Evolutionary conservation across 495 filamentous ascomycete species (phyloP).

Genomic region (Podospora tetraspora): DNA sequence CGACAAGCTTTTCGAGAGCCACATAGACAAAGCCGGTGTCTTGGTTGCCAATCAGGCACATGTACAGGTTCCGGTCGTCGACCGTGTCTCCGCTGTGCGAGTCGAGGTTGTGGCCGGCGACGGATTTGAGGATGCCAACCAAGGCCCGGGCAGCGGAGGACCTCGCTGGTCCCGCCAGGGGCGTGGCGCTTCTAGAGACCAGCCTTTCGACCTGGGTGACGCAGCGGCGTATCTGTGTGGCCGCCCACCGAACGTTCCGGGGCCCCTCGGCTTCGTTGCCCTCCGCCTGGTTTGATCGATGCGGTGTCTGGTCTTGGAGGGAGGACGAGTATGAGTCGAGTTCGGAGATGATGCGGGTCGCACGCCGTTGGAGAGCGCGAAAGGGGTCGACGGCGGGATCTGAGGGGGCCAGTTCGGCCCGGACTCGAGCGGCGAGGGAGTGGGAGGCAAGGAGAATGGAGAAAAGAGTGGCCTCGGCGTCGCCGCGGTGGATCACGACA

Average conservation of each 20-base stretch:
- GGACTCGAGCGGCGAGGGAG: conserved; percentile 40
- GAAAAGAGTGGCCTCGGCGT: conserved; percentile 43
- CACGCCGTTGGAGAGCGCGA: conserved; percentile 35
- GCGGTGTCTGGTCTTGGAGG: conserved; percentile 12
- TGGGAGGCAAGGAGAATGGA: conserved; percentile 43
- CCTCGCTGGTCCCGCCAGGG: conserved; percentile 31
- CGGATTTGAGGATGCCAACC: conserved; percentile 37
- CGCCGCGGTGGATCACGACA: conserved; percentile 32
- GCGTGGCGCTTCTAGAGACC: conserved; percentile 31
- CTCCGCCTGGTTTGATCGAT: conserved; percentile 18
- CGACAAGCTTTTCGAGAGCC: conserved; percentile 34
- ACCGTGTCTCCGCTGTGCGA: conserved; percentile 18
- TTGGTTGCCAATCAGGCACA: conserved; percentile 33
- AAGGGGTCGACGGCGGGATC: conserved; percentile 39
- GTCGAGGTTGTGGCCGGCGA: conserved; percentile 30
- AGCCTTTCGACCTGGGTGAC: conserved; percentile 31
- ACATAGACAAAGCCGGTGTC: conserved; percentile 36
- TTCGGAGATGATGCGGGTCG: conserved; percentile 34
- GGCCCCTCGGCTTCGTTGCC: conserved; percentile 23
- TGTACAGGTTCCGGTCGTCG: conserved; percentile 35
- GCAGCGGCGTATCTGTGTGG: conserved; percentile 32
- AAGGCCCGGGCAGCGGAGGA: conserved; percentile 38
- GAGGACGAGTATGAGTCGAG: conserved; percentile 30
- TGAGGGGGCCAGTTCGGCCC: conserved; percentile 30
- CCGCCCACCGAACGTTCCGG: conserved; percentile 35